Evolutionary conservation across 169 alveolate species (phyloP).

Genomic region (Plasmodium malariae): DNA sequence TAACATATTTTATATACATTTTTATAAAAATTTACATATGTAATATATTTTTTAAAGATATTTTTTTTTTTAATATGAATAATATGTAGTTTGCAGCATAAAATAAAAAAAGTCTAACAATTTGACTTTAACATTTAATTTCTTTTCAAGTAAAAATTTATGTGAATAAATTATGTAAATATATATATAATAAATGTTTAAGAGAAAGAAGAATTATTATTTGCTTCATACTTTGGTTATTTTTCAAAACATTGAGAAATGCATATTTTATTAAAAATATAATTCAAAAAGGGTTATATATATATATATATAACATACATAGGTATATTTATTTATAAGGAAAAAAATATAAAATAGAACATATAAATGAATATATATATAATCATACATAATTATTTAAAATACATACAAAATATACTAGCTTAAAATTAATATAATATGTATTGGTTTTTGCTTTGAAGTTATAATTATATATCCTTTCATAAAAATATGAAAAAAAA

Average conservation of each 20-base stretch:
- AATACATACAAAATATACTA: no score
- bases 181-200: not conserved
- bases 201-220: not conserved
- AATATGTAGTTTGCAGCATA: constrained; percentile 1
- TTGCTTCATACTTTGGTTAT: constrained; percentile 2
- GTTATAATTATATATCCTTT: not conserved
- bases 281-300: not conserved
- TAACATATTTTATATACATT: constrained; percentile 49
- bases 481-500: not conserved
- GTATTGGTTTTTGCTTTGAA: not conserved
- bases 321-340: no score
- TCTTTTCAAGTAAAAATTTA: constrained; percentile 7
- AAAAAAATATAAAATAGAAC: no score
- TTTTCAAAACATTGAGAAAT: constrained; percentile 1
- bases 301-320: not conserved
- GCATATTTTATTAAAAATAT: not conserved
- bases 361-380: no score
- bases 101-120: constrained; percentile 42
- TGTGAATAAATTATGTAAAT: not conserved
- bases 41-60: constrained; percentile 20
- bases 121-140: constrained; percentile 10
- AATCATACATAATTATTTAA: not conserved
- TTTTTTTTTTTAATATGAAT: constrained; percentile 16
- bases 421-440: not conserved
- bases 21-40: constrained; percentile 23